Evolutionary conservation across 768 basidiomycete species (phyloP).

Genomic region (Leccinum rimulosum): DNA sequence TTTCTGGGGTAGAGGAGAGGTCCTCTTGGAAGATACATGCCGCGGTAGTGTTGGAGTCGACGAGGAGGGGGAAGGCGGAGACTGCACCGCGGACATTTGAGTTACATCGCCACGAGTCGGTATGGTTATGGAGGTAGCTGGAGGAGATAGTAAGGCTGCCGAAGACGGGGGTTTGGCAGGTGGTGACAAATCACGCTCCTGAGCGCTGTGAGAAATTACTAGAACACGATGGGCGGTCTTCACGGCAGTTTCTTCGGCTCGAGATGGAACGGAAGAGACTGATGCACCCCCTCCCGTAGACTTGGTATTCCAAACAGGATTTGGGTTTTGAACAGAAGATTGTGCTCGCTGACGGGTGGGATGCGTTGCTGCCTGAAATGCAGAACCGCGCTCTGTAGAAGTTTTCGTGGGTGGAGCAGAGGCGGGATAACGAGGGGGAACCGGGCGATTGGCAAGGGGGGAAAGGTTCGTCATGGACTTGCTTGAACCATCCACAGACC

Average conservation of each 20-base stretch:
- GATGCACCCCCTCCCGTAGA: conserved; percentile 11
- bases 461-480: conserved; percentile 41
- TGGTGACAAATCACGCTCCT: conserved; percentile 6
- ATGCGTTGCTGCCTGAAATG: conserved; percentile 14
- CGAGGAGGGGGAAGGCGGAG: not conserved
- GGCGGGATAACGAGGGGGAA: conserved; percentile 56
- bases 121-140: not conserved
- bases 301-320: conserved; percentile 18
- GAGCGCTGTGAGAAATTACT: conserved; percentile 1
- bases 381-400: conserved; percentile 33
- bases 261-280: conserved; percentile 4
- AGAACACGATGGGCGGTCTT: conserved; percentile 1
- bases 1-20: conserved; percentile 10
- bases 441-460: conserved; percentile 54
- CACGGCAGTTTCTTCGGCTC: conserved; percentile 1
- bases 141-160: conserved; percentile 3
- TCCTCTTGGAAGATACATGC: conserved; percentile 14
- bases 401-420: conserved; percentile 46
- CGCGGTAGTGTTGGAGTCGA: conserved; percentile 7
- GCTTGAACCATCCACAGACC: conserved; percentile 23
- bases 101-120: conserved; percentile 6
- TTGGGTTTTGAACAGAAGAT: conserved; percentile 23
- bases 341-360: conserved; percentile 28
- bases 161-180: conserved; percentile 2
- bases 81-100: not conserved